These are phyloP conservation scores for Pseudonectria foliicola DNA, from an alignment of 2,329 filamentous ascomycete genomes.

Conservation along the genomic window DNA sequence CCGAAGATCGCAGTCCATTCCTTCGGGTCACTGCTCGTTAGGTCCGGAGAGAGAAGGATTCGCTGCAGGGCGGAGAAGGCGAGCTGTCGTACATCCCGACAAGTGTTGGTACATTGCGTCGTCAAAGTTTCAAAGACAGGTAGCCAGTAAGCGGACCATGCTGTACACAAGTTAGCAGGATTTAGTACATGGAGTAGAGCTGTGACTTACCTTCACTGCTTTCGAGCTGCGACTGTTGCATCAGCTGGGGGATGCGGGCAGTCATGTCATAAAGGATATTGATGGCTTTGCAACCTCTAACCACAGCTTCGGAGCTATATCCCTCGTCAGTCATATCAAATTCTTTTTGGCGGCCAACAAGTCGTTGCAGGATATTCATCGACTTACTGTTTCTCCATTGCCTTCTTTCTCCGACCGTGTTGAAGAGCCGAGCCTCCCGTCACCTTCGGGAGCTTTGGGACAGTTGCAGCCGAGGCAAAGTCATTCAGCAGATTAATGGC, in stretches of 20 bases:
- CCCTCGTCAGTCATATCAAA: neutral
- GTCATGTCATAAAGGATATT: constrained; percentile 77
- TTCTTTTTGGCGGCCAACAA: no score
- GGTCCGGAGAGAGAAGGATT: constrained; percentile 73
- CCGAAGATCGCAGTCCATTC: constrained; percentile 95
- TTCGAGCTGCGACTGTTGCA: constrained; percentile 89
- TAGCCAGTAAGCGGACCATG: constrained; percentile 97
- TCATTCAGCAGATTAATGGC: constrained; percentile 79
- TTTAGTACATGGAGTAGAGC: neutral
- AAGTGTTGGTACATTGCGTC: constrained; percentile 88
- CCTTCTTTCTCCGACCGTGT: constrained; percentile 23
- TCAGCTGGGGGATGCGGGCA: constrained; percentile 72
- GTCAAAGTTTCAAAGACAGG: constrained; percentile 87
- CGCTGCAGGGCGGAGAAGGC: constrained; percentile 82
- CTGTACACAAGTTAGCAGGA: constrained; percentile 34
- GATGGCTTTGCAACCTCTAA: constrained; percentile 73
- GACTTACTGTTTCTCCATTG: constrained; percentile 22
- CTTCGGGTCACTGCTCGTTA: constrained; percentile 75
- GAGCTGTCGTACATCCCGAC: constrained; percentile 83
- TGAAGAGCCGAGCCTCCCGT: constrained; percentile 47
- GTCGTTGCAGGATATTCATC: no score
- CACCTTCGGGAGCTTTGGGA: constrained; percentile 64
- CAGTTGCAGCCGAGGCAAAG: constrained; percentile 76
- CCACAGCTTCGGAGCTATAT: constrained; percentile 49
- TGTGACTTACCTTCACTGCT: constrained; percentile 62